Conservation (phyloP, 176 grass and related monocot species). For the Carex myosuroides region DNA sequence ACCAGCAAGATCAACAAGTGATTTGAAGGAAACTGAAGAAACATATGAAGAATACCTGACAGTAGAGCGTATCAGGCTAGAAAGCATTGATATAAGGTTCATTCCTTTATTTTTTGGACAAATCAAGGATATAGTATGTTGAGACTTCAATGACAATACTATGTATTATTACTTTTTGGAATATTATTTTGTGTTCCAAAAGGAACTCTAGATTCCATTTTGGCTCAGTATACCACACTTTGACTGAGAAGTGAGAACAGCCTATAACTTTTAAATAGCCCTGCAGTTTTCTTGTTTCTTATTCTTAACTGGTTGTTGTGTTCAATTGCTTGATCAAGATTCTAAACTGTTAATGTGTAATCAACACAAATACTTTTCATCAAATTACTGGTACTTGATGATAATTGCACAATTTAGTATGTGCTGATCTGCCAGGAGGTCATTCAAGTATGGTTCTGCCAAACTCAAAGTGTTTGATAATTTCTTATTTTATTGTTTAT, state of each 20-base stretch:
- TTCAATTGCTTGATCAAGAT: background rate
- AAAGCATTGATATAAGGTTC: conserved; percentile 82
- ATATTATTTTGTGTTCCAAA: background rate
- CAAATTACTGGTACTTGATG: background rate
- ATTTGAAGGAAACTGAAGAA: conserved; percentile 61
- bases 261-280: background rate
- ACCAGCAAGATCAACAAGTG: conserved; percentile 27
- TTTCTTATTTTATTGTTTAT: background rate
- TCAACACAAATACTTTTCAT: background rate
- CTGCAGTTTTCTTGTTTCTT: background rate
- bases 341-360: background rate
- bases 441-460: background rate
- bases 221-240: background rate
- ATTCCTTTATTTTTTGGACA: conserved; percentile 5
- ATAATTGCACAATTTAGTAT: background rate
- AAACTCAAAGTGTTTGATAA: background rate
- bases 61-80: conserved; percentile 73
- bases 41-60: conserved; percentile 54
- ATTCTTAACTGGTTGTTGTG: background rate
- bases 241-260: background rate
- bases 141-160: no score
- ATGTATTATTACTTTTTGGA: background rate
- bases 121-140: background rate
- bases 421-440: background rate
- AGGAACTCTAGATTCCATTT: background rate